Conservation (phyloP, 2,329 filamentous ascomycete genomes). For the Aspergillus phoenicis region DNA sequence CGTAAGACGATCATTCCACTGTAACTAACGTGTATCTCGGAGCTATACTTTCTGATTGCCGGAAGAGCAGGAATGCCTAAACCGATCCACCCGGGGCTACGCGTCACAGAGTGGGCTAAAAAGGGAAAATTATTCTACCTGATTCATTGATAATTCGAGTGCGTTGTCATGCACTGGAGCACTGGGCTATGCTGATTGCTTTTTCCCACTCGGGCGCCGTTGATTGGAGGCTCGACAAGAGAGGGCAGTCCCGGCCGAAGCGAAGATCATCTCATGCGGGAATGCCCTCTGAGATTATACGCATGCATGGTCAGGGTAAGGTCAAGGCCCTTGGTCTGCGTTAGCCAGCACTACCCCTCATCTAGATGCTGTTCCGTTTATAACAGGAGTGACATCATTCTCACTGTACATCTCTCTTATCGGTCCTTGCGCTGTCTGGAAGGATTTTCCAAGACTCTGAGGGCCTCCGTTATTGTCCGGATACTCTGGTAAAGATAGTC, state of each 20-base stretch:
- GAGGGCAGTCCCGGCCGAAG: not conserved
- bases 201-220: conserved; percentile 5
- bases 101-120: conserved; percentile 8
- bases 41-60: not conserved
- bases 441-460: conserved; percentile 27
- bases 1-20: not conserved
- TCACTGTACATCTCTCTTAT: conserved; percentile 15
- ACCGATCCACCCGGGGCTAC: conserved; percentile 5
- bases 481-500: conserved; percentile 26
- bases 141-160: not conserved
- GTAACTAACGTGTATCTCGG: not conserved
- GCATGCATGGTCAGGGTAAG: not conserved
- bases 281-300: not conserved
- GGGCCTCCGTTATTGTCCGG: conserved; percentile 32
- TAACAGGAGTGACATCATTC: conserved; percentile 2
- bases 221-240: not conserved
- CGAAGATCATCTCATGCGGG: conserved; percentile 7
- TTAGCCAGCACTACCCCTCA: conserved; percentile 7
- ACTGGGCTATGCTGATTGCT: not conserved
- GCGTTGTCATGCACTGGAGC: conserved; percentile 10
- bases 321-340: not conserved
- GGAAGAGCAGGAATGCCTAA: conserved; percentile 8
- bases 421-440: conserved; percentile 30
- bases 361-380: not conserved
- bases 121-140: conserved; percentile 1